Evolutionary conservation across 2,329 filamentous ascomycete genomes (phyloP), one percentile per base, ranked within the genome.

Genomic region (Aspergillus nomiae): DNA sequence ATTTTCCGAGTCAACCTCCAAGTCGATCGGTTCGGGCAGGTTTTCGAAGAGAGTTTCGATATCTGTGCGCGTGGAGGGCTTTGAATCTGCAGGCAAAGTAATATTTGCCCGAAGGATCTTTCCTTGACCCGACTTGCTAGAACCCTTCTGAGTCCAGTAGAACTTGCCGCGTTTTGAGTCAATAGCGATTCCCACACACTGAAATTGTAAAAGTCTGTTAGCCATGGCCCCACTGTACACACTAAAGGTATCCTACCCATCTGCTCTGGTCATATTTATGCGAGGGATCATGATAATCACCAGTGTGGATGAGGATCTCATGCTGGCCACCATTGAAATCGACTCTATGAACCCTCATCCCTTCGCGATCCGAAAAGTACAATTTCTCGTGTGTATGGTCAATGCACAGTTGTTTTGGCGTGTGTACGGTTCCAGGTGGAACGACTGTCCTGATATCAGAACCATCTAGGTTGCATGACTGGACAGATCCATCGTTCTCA

Each of bases 111-210:
- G 75, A 69, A 86, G 85, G 57, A 89, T 87, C 1, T 83, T 78
- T 0, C 87, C 87, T 43, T 81, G 70, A 3, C 72, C 74, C 0
- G 77, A 80, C 71, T 88, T 89, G 9, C 81, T 80, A 0, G 78
- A 74, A 0, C 86, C 87, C 68, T 89, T 88, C 60, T 88, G 86
- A 0, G 83, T 85, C 86, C 87, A 89, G 75, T 85, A 88, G 45
- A 89, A 76, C 55, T 81, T 80, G 5, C 80, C 80, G 1, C 73
- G 72, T 0, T 69, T 61, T 0, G 75, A 73, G 8, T 81, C 81
- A 1, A 89, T 75, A 0, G 82, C 73, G 48, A 89, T 81, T 2
- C 87, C 86, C 12, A 89, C 86, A 58, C 84, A 87, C 53, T 36
- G 21, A 19, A 28, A 54, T 34, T 34, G 19, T 11, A 21, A 41